Conservation (phyloP, 2,329 filamentous ascomycete species). For the Beauveria brongniartii region DNA sequence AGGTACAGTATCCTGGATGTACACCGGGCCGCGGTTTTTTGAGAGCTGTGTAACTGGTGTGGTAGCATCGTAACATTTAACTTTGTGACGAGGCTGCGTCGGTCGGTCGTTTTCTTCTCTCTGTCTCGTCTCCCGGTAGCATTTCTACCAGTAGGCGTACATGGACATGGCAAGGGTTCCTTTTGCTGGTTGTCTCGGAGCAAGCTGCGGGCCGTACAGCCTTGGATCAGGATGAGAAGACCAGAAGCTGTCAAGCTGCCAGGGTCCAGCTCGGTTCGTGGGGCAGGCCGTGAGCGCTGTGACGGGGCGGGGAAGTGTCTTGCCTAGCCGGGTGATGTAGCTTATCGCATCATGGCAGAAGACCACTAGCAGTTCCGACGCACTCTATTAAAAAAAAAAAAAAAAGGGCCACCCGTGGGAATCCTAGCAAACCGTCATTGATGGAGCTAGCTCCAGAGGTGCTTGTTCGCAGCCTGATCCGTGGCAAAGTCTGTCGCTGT, state of each 20-base stretch:
- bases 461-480: not conserved
- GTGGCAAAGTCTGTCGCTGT: not conserved
- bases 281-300: not conserved
- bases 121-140: not conserved
- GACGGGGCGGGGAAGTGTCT: slow-evolving; percentile 8
- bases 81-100: not conserved
- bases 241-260: not conserved
- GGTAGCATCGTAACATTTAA: not conserved
- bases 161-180: not conserved
- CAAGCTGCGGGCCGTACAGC: not conserved
- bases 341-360: slow-evolving; percentile 2
- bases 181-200: not conserved
- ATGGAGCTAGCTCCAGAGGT: not conserved
- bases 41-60: not conserved
- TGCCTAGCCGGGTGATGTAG: slow-evolving; percentile 10
- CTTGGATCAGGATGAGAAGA: not conserved
- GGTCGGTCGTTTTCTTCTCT: not conserved
- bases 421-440: not conserved
- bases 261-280: not conserved
- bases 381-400: not conserved
- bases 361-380: not conserved
- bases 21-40: not conserved
- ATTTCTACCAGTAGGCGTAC: not conserved
- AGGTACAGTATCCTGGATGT: not conserved
- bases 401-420: not conserved